Percentiles rank a stretch among this genome's conserved stretches.
phyloP scores from a whole-genome alignment of 202 grass and related monocot species.

The Panicum hallii region DNA sequence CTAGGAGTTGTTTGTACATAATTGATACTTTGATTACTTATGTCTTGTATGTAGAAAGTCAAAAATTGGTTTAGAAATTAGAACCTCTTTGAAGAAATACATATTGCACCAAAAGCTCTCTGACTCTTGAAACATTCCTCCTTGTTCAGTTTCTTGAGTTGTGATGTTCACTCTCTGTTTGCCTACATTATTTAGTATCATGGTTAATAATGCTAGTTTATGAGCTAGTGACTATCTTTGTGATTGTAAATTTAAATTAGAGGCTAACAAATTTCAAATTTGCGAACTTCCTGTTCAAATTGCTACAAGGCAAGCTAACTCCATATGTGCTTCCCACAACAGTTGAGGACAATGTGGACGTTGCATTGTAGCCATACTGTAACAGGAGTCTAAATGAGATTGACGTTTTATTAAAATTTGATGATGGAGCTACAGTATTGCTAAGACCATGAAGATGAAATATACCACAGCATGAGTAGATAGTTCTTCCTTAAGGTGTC shows the following conservation, averaged over 20 bases:
- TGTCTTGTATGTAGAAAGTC: constrained; percentile 11
- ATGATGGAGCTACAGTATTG: too few species aligned
- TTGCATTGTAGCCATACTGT: neutral
- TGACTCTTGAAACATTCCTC: neutral
- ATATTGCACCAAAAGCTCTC: neutral
- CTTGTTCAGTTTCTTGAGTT: constrained; percentile 32
- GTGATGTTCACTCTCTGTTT: constrained; percentile 11
- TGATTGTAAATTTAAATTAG: neutral
- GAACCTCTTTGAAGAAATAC: neutral
- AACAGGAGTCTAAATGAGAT: neutral
- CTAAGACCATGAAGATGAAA: constrained; percentile 5
- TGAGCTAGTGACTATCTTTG: constrained; percentile 5
- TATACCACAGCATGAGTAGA: neutral
- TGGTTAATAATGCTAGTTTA: neutral
- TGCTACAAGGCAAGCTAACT: neutral
- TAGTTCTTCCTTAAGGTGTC: neutral
- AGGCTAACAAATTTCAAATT: constrained; percentile 8
- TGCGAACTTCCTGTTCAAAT: neutral
- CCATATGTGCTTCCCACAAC: constrained; percentile 8
- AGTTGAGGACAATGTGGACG: constrained; percentile 4
- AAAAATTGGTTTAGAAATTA: neutral
- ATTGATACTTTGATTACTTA: constrained; percentile 21
- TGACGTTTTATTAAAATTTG: neutral
- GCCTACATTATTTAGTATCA: constrained; percentile 13
- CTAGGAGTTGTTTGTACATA: constrained; percentile 16